phyloP scores from a whole-genome alignment of 495 filamentous ascomycete species.

The Neurospora sp. region DNA sequence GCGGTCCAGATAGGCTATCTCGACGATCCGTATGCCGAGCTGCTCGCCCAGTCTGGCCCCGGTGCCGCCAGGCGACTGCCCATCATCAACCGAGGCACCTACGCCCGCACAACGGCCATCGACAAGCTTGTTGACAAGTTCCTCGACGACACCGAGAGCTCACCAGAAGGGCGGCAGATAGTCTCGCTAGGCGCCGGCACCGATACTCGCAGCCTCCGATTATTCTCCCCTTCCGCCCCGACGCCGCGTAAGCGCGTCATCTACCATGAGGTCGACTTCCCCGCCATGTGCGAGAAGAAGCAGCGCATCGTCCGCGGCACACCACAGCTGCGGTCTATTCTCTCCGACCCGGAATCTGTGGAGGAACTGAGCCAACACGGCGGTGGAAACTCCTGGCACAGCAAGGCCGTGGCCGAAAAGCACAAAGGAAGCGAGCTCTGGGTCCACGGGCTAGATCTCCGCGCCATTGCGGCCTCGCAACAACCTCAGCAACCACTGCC shows the following conservation, averaged over 20 bases:
- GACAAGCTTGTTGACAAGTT: slow-evolving; percentile 69
- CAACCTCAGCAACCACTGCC: background rate
- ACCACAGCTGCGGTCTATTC: slow-evolving; percentile 19
- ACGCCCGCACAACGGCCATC: slow-evolving; percentile 80
- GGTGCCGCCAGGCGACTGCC: slow-evolving; percentile 52
- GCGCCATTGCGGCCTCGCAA: slow-evolving; percentile 38
- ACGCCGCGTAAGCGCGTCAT: slow-evolving; percentile 33
- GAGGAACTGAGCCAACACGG: background rate
- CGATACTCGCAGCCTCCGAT: slow-evolving; percentile 76
- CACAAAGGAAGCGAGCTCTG: slow-evolving; percentile 40
- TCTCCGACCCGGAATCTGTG: slow-evolving; percentile 13
- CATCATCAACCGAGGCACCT: slow-evolving; percentile 80
- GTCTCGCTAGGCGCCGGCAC: slow-evolving; percentile 90
- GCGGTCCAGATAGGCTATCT: slow-evolving; percentile 85
- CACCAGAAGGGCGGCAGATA: slow-evolving; percentile 47
- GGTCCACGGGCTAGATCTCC: slow-evolving; percentile 75
- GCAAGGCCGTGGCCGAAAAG: background rate
- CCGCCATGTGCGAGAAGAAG: slow-evolving; percentile 59
- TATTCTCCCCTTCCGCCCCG: slow-evolving; percentile 32
- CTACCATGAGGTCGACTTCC: slow-evolving; percentile 94
- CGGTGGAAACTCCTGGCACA: slow-evolving; percentile 8
- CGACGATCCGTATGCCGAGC: slow-evolving; percentile 62
- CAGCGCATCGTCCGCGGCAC: slow-evolving; percentile 21
- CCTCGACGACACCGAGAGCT: slow-evolving; percentile 31
- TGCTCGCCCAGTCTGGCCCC: slow-evolving; percentile 43